These are phyloP conservation scores for Pythium rhizo-oryzae DNA, from an alignment of 352 stramenopile species.

Conservation along the genomic window DNA sequence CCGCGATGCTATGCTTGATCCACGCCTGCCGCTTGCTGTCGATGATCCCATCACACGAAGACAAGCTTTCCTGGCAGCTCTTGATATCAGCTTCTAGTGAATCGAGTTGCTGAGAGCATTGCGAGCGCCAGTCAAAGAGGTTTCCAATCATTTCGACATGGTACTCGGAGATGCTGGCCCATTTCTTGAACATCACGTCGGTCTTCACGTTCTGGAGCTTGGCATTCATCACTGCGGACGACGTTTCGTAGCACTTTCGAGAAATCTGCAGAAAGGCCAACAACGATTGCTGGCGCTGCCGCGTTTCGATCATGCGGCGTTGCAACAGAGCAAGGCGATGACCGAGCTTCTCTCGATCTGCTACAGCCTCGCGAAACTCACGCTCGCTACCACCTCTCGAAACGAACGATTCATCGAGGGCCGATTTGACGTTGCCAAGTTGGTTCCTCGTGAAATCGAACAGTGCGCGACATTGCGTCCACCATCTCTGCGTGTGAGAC, in stretches of 20 bases:
- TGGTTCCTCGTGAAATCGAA: slow-evolving; percentile 14
- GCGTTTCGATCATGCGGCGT: slow-evolving; percentile 23
- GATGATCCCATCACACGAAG: slow-evolving; percentile 13
- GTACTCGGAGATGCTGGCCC: slow-evolving; percentile 35
- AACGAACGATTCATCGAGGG: slow-evolving; percentile 24
- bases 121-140: slow-evolving; percentile 33
- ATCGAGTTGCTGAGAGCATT: slow-evolving; percentile 31
- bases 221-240: slow-evolving; percentile 21
- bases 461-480: slow-evolving; percentile 3
- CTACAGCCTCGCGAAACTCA: slow-evolving; percentile 20
- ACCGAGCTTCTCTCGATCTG: slow-evolving; percentile 28
- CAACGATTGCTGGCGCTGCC: slow-evolving; percentile 26
- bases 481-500: slow-evolving; percentile 21
- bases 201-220: slow-evolving; percentile 42
- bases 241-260: slow-evolving; percentile 34
- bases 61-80: slow-evolving; percentile 17
- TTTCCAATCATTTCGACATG: slow-evolving; percentile 34
- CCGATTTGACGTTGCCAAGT: slow-evolving; percentile 2
- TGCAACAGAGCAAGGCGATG: slow-evolving; percentile 25
- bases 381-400: slow-evolving; percentile 10
- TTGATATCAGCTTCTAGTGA: slow-evolving; percentile 30
- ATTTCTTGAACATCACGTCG: slow-evolving; percentile 41
- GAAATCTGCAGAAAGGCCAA: slow-evolving; percentile 29
- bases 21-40: slow-evolving; percentile 25
- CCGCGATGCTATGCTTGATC: slow-evolving; percentile 34